Evolutionary conservation across 2,329 filamentous ascomycete species (phyloP).

Genomic region (Setomelanomma holmii): DNA sequence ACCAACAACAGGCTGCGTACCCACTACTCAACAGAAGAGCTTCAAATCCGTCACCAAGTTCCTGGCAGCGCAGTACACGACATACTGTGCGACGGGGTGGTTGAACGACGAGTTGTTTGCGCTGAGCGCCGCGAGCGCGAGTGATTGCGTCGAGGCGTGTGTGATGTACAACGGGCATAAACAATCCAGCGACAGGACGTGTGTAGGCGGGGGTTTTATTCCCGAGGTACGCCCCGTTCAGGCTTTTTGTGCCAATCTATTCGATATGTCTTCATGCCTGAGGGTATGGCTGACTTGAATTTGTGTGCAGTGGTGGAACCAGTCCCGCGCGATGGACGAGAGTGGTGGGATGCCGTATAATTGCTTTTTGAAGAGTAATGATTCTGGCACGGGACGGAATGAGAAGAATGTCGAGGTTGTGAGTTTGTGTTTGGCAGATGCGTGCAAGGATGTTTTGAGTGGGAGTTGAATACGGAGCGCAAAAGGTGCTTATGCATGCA

Average conservation of each 20-base stretch:
- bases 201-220: constrained; percentile 11
- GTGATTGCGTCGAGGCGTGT: constrained; percentile 16
- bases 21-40: background rate
- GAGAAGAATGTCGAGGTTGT: constrained; percentile 1
- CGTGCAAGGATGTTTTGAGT: too few relatives aligned
- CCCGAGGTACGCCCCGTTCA: too few relatives aligned
- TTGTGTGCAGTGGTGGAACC: constrained; percentile 16
- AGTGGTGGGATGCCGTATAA: constrained; percentile 8
- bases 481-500: too few relatives aligned
- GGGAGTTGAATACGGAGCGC: too few relatives aligned
- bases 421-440: too few relatives aligned
- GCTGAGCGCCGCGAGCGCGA: background rate
- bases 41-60: background rate
- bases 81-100: constrained; percentile 4
- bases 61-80: background rate
- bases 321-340: constrained; percentile 6
- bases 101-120: background rate
- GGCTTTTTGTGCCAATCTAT: too few relatives aligned
- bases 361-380: constrained; percentile 1
- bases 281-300: too few relatives aligned
- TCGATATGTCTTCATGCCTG: too few relatives aligned
- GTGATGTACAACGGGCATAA: constrained; percentile 10
- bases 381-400: background rate
- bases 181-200: background rate
- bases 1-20: constrained; percentile 2